A percentile compares a stretch with the other conserved stretches of the same genome.
phyloP scores from a whole-genome alignment of 2,329 filamentous ascomycete species.

The Nannizziopsis arthrosporioides region DNA sequence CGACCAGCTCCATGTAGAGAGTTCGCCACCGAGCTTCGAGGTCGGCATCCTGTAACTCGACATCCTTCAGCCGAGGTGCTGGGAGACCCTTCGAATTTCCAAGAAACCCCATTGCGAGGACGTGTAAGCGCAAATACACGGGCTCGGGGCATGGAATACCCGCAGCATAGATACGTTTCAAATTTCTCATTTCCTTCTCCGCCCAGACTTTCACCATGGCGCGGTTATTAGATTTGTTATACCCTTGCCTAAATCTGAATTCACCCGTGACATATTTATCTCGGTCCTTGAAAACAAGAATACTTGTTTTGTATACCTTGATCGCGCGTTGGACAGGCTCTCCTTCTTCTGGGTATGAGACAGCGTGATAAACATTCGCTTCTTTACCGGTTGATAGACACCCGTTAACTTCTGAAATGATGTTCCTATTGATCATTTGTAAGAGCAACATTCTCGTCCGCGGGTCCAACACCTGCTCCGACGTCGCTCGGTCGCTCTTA shows the following conservation, averaged over 20 bases:
- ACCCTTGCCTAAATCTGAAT: slow-evolving; percentile 78
- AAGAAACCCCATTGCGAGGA: slow-evolving; percentile 88
- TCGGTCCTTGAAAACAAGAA: slow-evolving; percentile 93
- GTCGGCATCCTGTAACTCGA: slow-evolving; percentile 58
- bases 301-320: slow-evolving; percentile 98
- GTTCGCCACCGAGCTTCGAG: slow-evolving; percentile 60
- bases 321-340: slow-evolving; percentile 66
- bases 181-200: slow-evolving; percentile 93
- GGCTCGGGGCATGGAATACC: slow-evolving; percentile 88
- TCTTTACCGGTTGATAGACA: slow-evolving; percentile 96
- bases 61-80: slow-evolving; percentile 79
- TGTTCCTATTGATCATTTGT: slow-evolving; percentile 86
- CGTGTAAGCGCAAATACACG: slow-evolving; percentile 78
- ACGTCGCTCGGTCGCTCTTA: slow-evolving; percentile 85
- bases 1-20: slow-evolving; percentile 72
- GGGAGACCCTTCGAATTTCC: slow-evolving; percentile 78
- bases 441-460: slow-evolving; percentile 89
- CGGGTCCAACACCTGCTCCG: slow-evolving; percentile 87
- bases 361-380: slow-evolving; percentile 91
- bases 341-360: slow-evolving; percentile 45
- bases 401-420: slow-evolving; percentile 85
- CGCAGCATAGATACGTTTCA: slow-evolving; percentile 69
- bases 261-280: slow-evolving; percentile 94
- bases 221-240: slow-evolving; percentile 86
- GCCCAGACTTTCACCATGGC: slow-evolving; percentile 99